phyloP scores from a whole-genome alignment of 257 asterid species.

The Jaltomata sinuosa region DNA sequence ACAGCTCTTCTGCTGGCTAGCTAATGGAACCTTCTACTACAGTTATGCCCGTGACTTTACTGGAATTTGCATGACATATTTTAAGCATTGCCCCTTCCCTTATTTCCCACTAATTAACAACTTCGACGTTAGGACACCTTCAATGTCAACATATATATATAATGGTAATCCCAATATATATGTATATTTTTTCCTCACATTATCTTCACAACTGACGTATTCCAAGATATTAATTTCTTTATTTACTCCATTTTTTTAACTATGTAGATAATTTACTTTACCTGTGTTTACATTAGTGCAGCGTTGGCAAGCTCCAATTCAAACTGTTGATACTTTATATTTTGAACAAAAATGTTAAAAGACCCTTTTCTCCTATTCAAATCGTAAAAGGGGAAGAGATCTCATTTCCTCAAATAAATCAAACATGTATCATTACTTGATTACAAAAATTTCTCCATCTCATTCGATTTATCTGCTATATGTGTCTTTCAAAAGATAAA shows the following conservation, averaged over 20 bases:
- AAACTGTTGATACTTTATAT: background rate
- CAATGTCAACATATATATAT: background rate
- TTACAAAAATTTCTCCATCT: background rate
- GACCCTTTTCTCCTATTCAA: no score
- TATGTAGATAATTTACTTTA: background rate
- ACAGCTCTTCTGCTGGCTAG: background rate
- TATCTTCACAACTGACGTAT: background rate
- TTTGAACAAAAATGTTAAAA: no score
- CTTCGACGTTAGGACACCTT: background rate
- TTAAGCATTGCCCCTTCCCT: background rate
- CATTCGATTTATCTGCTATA: background rate
- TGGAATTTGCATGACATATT: background rate
- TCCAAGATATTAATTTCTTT: no score
- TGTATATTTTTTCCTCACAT: background rate
- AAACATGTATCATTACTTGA: background rate
- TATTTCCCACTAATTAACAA: background rate
- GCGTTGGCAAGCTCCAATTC: background rate
- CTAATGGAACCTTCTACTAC: background rate
- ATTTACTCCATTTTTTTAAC: no score
- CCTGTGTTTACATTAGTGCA: background rate
- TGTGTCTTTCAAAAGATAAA: background rate
- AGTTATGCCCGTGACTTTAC: background rate
- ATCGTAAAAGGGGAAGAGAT: no score
- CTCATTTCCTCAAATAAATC: no score
- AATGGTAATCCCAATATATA: background rate